A percentile compares a stretch with the other conserved stretches of the same genome.
These are phyloP conservation scores for Suillus hirtellus DNA, from an alignment of 768 basidiomycete species.

Conservation along the genomic window DNA sequence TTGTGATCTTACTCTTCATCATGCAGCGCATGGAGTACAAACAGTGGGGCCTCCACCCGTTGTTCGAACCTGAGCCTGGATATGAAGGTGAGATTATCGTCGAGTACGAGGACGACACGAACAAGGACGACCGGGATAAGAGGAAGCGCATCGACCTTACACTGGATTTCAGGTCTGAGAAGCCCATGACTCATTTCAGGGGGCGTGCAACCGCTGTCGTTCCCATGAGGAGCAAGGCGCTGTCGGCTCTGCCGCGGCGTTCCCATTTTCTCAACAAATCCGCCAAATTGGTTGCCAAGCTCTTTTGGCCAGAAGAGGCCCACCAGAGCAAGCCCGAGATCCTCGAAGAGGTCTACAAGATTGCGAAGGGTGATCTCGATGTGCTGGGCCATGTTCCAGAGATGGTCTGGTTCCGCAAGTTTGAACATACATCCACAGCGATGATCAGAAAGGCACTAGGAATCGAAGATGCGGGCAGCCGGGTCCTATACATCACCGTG, in stretches of 20 bases:
- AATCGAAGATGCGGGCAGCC: not conserved
- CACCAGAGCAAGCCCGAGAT: not conserved
- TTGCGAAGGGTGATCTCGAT: not conserved
- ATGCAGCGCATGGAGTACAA: conserved; percentile 13
- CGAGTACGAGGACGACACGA: not conserved
- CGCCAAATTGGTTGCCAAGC: too few species aligned
- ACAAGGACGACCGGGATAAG: too few species aligned
- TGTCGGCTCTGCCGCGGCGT: not conserved
- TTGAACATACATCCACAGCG: too few species aligned
- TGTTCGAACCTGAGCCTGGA: conserved; percentile 5
- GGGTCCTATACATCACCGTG: not conserved
- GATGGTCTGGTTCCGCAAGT: not conserved
- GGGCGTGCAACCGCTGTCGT: conserved; percentile 14
- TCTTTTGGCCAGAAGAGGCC: not conserved
- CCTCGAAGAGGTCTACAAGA: not conserved
- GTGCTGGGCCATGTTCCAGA: conserved; percentile 3
- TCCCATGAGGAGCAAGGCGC: not conserved
- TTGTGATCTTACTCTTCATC: conserved; percentile 11
- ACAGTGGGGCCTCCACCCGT: conserved; percentile 14
- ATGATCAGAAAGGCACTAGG: too few species aligned
- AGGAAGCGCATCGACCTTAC: not conserved
- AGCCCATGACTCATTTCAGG: conserved; percentile 3
- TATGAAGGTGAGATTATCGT: not conserved
- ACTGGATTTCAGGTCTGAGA: not conserved
- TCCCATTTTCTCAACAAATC: not conserved